Conservation (phyloP, 1,139 yeast species). For the Pichia sp. region DNA sequence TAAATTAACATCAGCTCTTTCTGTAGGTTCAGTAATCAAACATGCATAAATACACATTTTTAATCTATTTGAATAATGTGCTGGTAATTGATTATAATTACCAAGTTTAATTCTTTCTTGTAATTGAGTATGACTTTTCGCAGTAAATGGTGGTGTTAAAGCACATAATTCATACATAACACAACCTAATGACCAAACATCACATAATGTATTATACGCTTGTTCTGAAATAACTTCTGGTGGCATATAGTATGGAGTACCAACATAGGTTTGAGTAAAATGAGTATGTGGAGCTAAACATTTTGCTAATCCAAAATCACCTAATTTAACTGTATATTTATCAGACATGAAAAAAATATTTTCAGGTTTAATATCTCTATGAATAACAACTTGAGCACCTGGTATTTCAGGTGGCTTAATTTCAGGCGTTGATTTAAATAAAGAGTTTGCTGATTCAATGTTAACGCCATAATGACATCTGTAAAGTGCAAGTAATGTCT, state of each 20-base stretch:
- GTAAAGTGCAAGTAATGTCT: slow-evolving; percentile 75
- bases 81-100: slow-evolving; percentile 61
- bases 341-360: slow-evolving; percentile 67
- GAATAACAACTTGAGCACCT: slow-evolving; percentile 52
- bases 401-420: slow-evolving; percentile 31
- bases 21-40: slow-evolving; percentile 63
- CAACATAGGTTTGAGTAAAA: slow-evolving; percentile 77
- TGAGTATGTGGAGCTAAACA: slow-evolving; percentile 62
- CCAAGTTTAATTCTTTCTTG: slow-evolving; percentile 80
- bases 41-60: slow-evolving; percentile 70
- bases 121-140: slow-evolving; percentile 79
- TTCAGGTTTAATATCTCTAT: slow-evolving; percentile 88
- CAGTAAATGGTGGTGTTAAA: slow-evolving; percentile 88
- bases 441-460: slow-evolving; percentile 52
- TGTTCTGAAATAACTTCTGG: slow-evolving; percentile 76
- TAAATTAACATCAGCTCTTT: slow-evolving; percentile 75
- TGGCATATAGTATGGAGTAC: slow-evolving; percentile 85
- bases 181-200: slow-evolving; percentile 74
- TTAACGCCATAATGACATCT: slow-evolving; percentile 88
- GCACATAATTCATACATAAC: slow-evolving; percentile 88
- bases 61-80: slow-evolving; percentile 67
- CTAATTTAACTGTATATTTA: slow-evolving; percentile 46
- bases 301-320: slow-evolving; percentile 67
- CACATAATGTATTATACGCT: slow-evolving; percentile 79
- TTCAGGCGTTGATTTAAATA: slow-evolving; percentile 29